Evolutionary conservation across 176 grass and related monocot genomes (phyloP), one percentile per base, ranked within the genome.

Genomic region (Carex myosuroides): DNA sequence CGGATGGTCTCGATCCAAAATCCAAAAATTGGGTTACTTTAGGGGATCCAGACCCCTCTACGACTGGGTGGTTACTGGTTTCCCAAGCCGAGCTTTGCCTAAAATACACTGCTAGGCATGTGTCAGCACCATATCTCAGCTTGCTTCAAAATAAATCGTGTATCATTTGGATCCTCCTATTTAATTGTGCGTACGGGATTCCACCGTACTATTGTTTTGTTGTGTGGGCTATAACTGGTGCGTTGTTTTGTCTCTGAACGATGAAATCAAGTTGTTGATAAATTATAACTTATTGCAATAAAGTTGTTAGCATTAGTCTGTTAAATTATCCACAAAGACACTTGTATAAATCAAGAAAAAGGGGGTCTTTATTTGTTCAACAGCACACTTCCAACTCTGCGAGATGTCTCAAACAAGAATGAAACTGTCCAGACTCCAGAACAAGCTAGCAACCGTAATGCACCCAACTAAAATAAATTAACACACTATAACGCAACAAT

Each of bases 361-460:
- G 11, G 24, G 14, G 3, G 8, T 9, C 55, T 42, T 71, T 1
- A 39, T 60, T 41, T 76, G 71, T 86, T 84, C 16, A 54, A 84
- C 1, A 83, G 79, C 88, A 91, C 65, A 89, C 37, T 88, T 87
- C 83, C 81, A 86, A 74, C 86, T 75, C 72, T 54, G 48, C 62
- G 61, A 75, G 70, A 61, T 64, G 26, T 33, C 21, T 39, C 20
- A 71, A 61, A 42, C 53, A 74, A 53, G 56, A 44, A 53, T 70
- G 75, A 22, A 83, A 90, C 14, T 83, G 69, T 89, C 80, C n/a
- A n/a, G n/a, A n/a, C n/a, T 72, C 61, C 17, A 52, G 24, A 84
- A 70, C 13, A 69, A 44, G 33, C 56, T 58, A 81, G 41, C 54
- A 32, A 81, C 20, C 29, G 76, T 79, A 52, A 83, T 82, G 35